A percentile compares a stretch with the other conserved stretches of the same genome.
These are phyloP conservation scores for Davidsoniella virescens DNA, from an alignment of 2,329 filamentous ascomycete species.

Conservation along the genomic window DNA sequence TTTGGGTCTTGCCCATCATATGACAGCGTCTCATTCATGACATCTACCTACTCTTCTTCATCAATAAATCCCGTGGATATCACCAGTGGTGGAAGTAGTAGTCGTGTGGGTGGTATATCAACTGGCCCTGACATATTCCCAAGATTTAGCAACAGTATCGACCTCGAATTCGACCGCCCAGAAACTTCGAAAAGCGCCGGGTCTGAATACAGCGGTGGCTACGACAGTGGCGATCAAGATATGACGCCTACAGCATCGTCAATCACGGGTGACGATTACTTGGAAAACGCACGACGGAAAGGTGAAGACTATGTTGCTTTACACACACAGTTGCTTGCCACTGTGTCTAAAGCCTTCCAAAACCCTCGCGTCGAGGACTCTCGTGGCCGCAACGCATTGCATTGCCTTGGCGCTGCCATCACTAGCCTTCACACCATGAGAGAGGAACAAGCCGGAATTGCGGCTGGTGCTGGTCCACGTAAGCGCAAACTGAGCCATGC, in stretches of 20 bases:
- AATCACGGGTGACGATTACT: conserved; percentile 13
- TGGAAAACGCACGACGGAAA: background rate
- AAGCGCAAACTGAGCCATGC: conserved; percentile 26
- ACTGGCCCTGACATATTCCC: no score
- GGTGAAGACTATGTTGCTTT: conserved; percentile 13
- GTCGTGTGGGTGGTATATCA: no score
- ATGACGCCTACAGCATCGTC: no score
- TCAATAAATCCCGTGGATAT: no score
- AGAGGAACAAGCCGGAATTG: conserved; percentile 1
- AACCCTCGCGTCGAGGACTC: conserved; percentile 20
- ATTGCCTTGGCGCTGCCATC: conserved; percentile 40
- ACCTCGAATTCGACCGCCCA: background rate
- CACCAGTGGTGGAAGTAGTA: no score
- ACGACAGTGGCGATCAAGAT: background rate
- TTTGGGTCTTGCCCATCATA: conserved; percentile 24
- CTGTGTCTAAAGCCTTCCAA: conserved; percentile 13
- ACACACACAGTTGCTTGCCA: conserved; percentile 14
- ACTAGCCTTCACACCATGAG: conserved; percentile 23
- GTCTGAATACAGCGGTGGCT: background rate
- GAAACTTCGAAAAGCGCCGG: background rate
- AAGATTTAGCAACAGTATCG: background rate
- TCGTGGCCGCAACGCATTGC: conserved; percentile 38
- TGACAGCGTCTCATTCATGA: conserved; percentile 6
- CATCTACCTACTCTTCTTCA: no score
- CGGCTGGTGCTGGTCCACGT: conserved; percentile 10